These are phyloP conservation scores for Musa schizocarpa DNA, from an alignment of 176 grass and related monocot species.

Conservation along the genomic window DNA sequence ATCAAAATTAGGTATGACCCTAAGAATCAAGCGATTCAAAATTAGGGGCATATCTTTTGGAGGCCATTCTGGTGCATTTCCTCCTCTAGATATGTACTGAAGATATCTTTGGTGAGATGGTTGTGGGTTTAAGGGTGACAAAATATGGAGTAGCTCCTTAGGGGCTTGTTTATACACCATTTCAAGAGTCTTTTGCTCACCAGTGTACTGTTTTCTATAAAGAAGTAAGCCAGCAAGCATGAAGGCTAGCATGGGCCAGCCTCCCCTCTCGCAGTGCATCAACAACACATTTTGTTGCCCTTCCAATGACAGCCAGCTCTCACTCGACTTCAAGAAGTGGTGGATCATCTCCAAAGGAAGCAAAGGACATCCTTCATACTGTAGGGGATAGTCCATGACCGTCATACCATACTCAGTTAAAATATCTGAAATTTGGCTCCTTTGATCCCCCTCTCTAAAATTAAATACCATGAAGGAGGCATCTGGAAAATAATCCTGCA, in stretches of 20 bases:
- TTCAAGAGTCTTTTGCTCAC: conserved; percentile 86
- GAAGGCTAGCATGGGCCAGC: conserved; percentile 91
- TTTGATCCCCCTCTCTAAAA: conserved; percentile 74
- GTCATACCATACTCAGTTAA: conserved; percentile 92
- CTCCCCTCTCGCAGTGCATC: conserved; percentile 88
- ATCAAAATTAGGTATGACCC: conserved; percentile 62
- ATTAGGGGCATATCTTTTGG: conserved; percentile 41
- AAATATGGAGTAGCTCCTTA: conserved; percentile 73
- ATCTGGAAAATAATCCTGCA: conserved; percentile 75
- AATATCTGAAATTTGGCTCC: conserved; percentile 77
- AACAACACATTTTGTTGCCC: conserved; percentile 89
- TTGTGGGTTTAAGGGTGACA: conserved; percentile 82
- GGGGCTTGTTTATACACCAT: conserved; percentile 98
- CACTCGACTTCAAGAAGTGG: conserved; percentile 92
- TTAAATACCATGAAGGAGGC: conserved; percentile 93
- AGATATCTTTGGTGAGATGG: conserved; percentile 92
- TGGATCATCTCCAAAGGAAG: conserved; percentile 93
- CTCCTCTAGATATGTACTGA: conserved; percentile 74
- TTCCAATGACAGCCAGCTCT: conserved; percentile 92
- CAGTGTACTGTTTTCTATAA: conserved; percentile 65
- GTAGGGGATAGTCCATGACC: conserved; percentile 89
- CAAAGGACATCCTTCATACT: conserved; percentile 88
- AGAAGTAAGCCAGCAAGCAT: conserved; percentile 87
- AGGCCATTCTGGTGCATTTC: conserved; percentile 79
- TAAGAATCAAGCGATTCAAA: conserved; percentile 55